phyloP scores from a whole-genome alignment of 768 basidiomycete genomes.

The Vararia minispora region DNA sequence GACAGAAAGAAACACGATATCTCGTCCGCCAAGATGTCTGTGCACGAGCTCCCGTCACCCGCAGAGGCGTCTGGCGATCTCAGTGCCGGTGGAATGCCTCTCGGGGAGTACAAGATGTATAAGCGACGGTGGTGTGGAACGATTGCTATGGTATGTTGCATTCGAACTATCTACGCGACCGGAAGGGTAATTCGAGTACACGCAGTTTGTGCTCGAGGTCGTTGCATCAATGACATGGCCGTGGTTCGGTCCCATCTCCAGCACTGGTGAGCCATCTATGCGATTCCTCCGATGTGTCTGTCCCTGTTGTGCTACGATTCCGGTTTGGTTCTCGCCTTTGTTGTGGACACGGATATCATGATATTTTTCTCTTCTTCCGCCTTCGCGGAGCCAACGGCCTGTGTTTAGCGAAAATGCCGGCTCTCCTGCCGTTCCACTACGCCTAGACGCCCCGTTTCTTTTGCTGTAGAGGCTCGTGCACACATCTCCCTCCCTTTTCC shows the following conservation, averaged over 20 bases:
- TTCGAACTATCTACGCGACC: neutral
- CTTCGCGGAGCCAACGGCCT: no score
- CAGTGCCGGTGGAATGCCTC: no score
- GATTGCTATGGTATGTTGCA: conserved; percentile 41
- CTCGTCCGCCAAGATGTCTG: no score
- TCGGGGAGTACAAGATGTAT: conserved; percentile 54
- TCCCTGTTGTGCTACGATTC: neutral
- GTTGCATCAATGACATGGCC: conserved; percentile 58
- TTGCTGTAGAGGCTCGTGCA: no score
- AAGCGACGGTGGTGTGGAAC: conserved; percentile 57
- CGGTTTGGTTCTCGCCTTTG: no score
- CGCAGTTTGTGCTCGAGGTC: conserved; percentile 51
- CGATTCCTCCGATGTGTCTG: neutral
- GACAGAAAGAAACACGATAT: no score
- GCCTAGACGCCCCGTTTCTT: no score
- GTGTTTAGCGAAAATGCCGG: no score
- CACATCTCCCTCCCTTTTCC: no score
- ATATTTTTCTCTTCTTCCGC: neutral
- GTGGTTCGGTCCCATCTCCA: conserved; percentile 82
- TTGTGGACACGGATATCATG: neutral
- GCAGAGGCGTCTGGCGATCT: no score
- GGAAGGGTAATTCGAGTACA: neutral
- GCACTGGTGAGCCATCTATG: conserved; percentile 33
- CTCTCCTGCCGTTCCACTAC: no score
- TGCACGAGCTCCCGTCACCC: no score